Base-by-base conservation (phyloP, 2,329 filamentous ascomycete species). In the Rasamsonia emersonii region DNA sequence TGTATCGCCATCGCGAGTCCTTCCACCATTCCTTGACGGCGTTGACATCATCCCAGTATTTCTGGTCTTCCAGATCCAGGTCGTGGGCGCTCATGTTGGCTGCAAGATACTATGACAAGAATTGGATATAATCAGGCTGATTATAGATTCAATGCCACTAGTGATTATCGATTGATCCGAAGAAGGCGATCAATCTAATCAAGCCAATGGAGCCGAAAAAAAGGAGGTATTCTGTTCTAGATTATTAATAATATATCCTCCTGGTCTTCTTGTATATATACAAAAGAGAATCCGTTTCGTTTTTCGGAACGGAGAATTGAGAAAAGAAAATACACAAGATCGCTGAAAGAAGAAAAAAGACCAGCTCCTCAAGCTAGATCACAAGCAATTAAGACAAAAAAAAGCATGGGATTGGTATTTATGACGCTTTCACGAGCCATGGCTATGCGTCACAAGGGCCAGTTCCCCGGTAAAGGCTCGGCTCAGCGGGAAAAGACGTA, bases 1-100 rank as follows among this genome's bases (percentile, higher is more conserved):
- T 98, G 63, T 85, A 77, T 57, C 84, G 75, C 91, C 91, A 98
- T 71, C 91, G 75, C 36, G 86, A 76, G 50, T 93, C 84, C 32
- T 70, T 73, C 91, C 91, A 98, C 91, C 91, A 98, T 61, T 82
- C 67, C 75, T 95, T 85, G 46, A 96, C 81, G 45, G 82, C 77
- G 50, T 81, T 77, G 38, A 96, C 86, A 58, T 98, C 91, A 46
- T 81, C 73, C 51, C 77, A 71, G 65, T 82, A 94, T 51, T 79
- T 65, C 50, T 82, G 61, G 60, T 88, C 79, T 52, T 86, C 81
- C 15, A 80, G 73, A 37, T 82, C 75, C 41, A 31, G 36, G 14
- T 33, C 18, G 11, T 25, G 28, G 21, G 24, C 28, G 16, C 30
- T 27, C 37, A 40, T 40, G 14, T 24, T 41, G 29, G 23, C 11